These are phyloP conservation scores for Candida alai DNA, from an alignment of 805 yeast species.

Conservation along the genomic window DNA sequence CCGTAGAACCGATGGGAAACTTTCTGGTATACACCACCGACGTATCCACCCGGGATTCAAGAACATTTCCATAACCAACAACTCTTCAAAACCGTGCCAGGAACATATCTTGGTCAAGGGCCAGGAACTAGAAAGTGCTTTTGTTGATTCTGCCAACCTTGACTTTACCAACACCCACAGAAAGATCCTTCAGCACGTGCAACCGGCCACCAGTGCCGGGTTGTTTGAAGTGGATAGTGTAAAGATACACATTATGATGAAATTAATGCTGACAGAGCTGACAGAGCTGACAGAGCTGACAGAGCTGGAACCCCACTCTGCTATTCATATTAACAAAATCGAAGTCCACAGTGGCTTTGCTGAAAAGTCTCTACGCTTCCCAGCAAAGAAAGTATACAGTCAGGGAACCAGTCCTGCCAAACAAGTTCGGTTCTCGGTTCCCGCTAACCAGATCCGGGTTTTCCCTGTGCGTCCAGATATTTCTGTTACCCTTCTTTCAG, in stretches of 20 bases:
- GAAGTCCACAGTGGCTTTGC: no score
- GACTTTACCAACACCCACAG: slow-evolving; percentile 1
- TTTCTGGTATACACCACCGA: no score
- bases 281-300: slow-evolving; percentile 12
- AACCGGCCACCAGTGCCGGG: slow-evolving; percentile 21
- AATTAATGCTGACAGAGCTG: slow-evolving; percentile 8
- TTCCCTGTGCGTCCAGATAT: slow-evolving; percentile 26
- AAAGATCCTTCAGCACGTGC: slow-evolving; percentile 20
- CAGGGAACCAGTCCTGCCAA: no score
- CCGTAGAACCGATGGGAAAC: slow-evolving; percentile 6
- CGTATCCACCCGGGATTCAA: slow-evolving; percentile 1
- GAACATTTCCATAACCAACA: slow-evolving; percentile 7
- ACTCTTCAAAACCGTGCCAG: neutral
- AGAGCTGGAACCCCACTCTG: neutral
- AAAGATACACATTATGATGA: slow-evolving; percentile 11
- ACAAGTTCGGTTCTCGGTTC: no score
- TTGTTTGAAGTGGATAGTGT: slow-evolving; percentile 16
- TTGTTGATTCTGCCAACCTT: slow-evolving; percentile 6
- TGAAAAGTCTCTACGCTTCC: no score
- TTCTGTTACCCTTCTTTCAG: neutral
- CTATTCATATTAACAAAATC: no score
- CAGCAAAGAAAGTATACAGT: no score
- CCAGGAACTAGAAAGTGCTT: slow-evolving; percentile 5
- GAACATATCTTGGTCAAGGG: neutral
- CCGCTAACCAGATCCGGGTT: slow-evolving; percentile 13